Evolutionary conservation across 805 yeast species (phyloP).

Genomic region (Wickerhamomyces chaumierensis): DNA sequence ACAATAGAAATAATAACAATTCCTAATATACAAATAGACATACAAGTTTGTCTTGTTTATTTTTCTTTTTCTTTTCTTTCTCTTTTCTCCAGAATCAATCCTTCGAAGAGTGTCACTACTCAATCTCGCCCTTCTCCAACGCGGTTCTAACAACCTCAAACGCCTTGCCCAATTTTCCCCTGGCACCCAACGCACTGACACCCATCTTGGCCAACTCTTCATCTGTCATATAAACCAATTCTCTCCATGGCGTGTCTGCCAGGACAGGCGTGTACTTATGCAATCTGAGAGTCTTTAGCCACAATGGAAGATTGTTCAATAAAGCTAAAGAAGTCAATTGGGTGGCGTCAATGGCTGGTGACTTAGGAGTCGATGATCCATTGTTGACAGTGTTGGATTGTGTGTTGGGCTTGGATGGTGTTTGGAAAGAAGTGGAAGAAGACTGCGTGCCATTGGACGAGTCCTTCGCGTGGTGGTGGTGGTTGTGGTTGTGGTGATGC

Average conservation of each 20-base stretch:
- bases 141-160: constrained; percentile 62
- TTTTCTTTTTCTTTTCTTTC: too few relatives aligned
- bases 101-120: too few relatives aligned
- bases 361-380: constrained; percentile 18
- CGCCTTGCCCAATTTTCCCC: constrained; percentile 86
- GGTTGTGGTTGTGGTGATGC: too few relatives aligned
- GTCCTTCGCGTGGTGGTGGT: too few relatives aligned
- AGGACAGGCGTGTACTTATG: constrained; percentile 90
- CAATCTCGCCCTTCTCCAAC: not conserved
- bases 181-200: constrained; percentile 89
- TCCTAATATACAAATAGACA: too few relatives aligned
- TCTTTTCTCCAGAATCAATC: too few relatives aligned
- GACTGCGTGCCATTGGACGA: too few relatives aligned
- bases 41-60: too few relatives aligned
- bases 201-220: constrained; percentile 79
- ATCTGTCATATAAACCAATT: too few relatives aligned
- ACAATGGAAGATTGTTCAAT: constrained; percentile 73
- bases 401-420: constrained; percentile 1
- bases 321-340: constrained; percentile 42
- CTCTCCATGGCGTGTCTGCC: constrained; percentile 66
- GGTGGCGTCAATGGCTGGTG: constrained; percentile 36
- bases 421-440: constrained; percentile 1
- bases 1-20: too few relatives aligned
- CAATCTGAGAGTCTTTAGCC: constrained; percentile 82
- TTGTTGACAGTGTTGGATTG: too few relatives aligned